Base-by-base conservation (phyloP, 2,329 filamentous ascomycete genomes). In the Mycosphaerella sp. region DNA sequence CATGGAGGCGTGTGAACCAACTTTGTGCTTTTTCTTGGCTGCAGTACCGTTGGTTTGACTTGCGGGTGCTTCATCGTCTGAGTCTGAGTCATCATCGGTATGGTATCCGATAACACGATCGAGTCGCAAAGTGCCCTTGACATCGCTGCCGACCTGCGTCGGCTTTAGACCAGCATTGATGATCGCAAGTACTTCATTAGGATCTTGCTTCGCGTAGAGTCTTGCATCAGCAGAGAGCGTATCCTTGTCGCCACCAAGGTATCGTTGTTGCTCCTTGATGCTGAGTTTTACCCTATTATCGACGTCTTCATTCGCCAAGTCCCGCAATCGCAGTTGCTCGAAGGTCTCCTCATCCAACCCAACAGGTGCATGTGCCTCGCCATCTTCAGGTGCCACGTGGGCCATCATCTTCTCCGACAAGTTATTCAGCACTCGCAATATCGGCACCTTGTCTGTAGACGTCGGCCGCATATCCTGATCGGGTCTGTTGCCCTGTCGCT, bases 351-450 rank as follows among this genome's bases (percentile, higher is more conserved):
- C 85, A 54, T 89, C 85, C 62, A 84, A 73, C 1, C 82, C 84
- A 45, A 82, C 80, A 1, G 83, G 79, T 4, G 76, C 78, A 54
- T 84, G 79, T 1, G 80, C 77, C 54, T 85, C 80, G n/a, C 75
- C 72, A 66, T 96, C 89, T 4, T 85, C 81, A 1, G 89, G 86
- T 2, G 86, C 81, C 1, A 95, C 88, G 58, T 90, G 86, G 42
- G 86, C 86, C 79, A 98, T 85, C 66, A 98, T 86, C 70, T 94
- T 96, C 68, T 93, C 89, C 62, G 89, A 95, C 50, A 97, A 78
- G 54, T 80, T 88, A 67, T 98, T 98, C 50, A 98, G 74, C 0
- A 88, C 89, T 55, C 86, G 83, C 57, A 97, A 85, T 55, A 97
- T 94, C 9, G 89, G 90, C 2, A 93, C 84, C 65, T 93, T 91